Evolutionary conservation across 2,329 filamentous ascomycete genomes (phyloP).

Genomic region (Claviceps africana): DNA sequence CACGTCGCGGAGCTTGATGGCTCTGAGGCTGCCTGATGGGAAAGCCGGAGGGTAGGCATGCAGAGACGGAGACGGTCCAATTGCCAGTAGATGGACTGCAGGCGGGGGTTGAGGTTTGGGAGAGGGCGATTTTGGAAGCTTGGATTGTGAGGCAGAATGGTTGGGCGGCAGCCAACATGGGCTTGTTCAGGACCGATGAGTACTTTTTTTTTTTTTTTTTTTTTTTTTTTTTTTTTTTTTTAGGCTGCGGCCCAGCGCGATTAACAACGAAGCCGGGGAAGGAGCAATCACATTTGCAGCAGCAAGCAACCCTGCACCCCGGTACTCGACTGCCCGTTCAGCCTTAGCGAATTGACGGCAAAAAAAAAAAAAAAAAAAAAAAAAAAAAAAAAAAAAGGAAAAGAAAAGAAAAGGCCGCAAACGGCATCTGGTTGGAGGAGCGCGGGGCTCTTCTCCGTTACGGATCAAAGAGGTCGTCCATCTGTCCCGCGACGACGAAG

Average conservation of each 20-base stretch:
- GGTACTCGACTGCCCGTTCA: background rate
- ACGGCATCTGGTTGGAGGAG: background rate
- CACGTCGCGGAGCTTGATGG: background rate
- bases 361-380: no score
- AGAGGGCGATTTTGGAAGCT: background rate
- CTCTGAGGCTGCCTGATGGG: background rate
- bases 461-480: background rate
- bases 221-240: no score
- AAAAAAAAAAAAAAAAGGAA: no score
- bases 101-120: no score
- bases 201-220: no score
- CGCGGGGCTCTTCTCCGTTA: background rate
- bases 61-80: background rate
- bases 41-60: no score
- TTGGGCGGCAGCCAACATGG: background rate
- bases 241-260: background rate
- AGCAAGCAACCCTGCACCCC: no score
- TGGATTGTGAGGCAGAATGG: background rate
- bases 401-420: no score
- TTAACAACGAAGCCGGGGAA: background rate
- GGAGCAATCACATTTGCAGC: background rate
- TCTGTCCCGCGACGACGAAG: no score
- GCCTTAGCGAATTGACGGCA: background rate
- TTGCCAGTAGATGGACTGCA: background rate
- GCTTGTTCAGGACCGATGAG: no score